These are phyloP conservation scores for Melampsora americana DNA, from an alignment of 1,284 basidiomycete genomes.

Conservation along the genomic window DNA sequence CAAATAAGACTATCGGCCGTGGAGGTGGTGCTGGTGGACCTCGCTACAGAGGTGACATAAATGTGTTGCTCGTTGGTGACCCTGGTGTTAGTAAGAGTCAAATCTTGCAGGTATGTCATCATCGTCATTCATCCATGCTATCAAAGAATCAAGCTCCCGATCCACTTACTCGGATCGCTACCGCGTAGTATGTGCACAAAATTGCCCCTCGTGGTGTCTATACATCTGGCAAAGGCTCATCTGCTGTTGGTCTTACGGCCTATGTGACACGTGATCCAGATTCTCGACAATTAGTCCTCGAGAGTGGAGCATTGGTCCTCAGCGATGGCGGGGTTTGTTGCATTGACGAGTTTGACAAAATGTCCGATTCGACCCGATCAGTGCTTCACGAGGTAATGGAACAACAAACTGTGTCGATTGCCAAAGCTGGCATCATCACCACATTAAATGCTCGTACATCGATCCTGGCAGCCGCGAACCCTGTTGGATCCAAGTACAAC, in stretches of 20 bases:
- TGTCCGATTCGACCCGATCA: conserved; percentile 92
- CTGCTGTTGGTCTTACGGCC: conserved; percentile 94
- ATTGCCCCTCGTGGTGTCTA: conserved; percentile 96
- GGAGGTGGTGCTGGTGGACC: conserved; percentile 94
- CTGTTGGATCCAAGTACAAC: conserved; percentile 93
- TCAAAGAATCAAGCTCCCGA: not conserved
- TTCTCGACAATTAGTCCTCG: conserved; percentile 93
- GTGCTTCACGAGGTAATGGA: conserved; percentile 99
- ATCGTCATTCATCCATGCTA: not conserved
- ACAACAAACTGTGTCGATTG: conserved; percentile 99
- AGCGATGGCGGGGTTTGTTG: conserved; percentile 98
- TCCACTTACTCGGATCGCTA: not conserved
- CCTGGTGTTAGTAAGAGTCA: conserved; percentile 97
- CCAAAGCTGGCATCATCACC: conserved; percentile 99
- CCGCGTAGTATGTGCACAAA: conserved; percentile 86
- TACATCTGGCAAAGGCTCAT: conserved; percentile 94
- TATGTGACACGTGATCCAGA: conserved; percentile 98
- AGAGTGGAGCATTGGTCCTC: conserved; percentile 92
- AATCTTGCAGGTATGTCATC: conserved; percentile 70
- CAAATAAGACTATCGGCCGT: conserved; percentile 87
- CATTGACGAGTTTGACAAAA: conserved; percentile 99
- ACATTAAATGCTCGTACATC: conserved; percentile 96
- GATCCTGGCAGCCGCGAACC: conserved; percentile 93
- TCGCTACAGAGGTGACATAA: conserved; percentile 94
- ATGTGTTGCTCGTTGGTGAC: conserved; percentile 92